phyloP scores from a whole-genome alignment of 257 asterid genomes.

The Perilla frutescens region DNA sequence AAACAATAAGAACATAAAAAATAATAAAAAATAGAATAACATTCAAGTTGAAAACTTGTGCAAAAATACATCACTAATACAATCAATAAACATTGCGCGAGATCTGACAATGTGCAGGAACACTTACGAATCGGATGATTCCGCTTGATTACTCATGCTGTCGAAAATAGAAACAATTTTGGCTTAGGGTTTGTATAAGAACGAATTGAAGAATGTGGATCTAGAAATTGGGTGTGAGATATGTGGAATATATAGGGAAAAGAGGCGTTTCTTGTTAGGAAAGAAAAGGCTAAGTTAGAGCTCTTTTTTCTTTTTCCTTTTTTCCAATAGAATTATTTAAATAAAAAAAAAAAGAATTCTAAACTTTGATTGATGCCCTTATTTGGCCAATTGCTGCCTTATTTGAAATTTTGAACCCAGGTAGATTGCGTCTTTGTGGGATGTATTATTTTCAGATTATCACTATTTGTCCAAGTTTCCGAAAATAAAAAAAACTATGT shows the following conservation, averaged over 20 bases:
- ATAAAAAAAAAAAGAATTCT: neutral
- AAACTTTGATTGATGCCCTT: conserved; percentile 6
- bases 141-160: conserved; percentile 61
- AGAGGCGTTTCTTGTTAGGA: conserved; percentile 58
- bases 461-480: too few relatives aligned
- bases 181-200: conserved; percentile 30
- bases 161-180: neutral
- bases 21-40: neutral
- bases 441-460: too few relatives aligned
- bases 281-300: conserved; percentile 43
- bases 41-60: neutral
- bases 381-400: conserved; percentile 2
- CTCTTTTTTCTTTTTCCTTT: neutral
- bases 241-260: conserved; percentile 33
- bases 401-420: neutral
- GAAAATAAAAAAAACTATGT: too few relatives aligned
- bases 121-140: conserved; percentile 72
- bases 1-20: conserved; percentile 17
- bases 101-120: conserved; percentile 38
- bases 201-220: conserved; percentile 31
- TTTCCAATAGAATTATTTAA: neutral
- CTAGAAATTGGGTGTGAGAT: conserved; percentile 32
- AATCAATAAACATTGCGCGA: conserved; percentile 7
- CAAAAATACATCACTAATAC: neutral
- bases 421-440: too few relatives aligned